Conservation (phyloP, 805 yeast genomes). For the Lachancea dasiensis region DNA sequence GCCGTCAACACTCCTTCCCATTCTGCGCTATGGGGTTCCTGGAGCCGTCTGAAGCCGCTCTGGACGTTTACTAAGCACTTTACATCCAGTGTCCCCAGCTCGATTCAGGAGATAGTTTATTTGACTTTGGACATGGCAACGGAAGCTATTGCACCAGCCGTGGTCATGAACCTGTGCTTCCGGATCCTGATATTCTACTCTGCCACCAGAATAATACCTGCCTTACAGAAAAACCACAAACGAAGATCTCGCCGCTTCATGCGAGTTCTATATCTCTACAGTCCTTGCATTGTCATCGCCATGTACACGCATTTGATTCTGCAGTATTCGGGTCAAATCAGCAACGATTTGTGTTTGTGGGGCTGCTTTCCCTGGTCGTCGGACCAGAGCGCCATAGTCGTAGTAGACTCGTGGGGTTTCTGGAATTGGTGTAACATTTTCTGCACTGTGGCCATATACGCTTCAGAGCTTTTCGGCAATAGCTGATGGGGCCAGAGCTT, state of each 20-base stretch:
- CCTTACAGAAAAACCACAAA: conserved; percentile 39
- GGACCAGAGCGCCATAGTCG: conserved; percentile 18
- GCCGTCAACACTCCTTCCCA: conserved; percentile 17
- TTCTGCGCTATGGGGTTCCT: conserved; percentile 14
- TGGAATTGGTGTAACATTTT: conserved; percentile 97
- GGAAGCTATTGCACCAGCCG: conserved; percentile 70
- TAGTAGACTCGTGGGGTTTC: conserved; percentile 78
- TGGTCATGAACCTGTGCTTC: conserved; percentile 74
- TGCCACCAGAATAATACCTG: conserved; percentile 91
- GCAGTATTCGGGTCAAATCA: conserved; percentile 76
- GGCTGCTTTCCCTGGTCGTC: conserved; percentile 31
- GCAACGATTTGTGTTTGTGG: conserved; percentile 56
- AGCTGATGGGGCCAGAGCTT: conserved; percentile 10
- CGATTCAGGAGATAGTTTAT: conserved; percentile 25
- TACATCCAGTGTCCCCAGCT: conserved; percentile 28
- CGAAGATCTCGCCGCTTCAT: conserved; percentile 34
- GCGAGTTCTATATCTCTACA: conserved; percentile 70
- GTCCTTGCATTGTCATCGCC: conserved; percentile 91
- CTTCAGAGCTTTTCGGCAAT: conserved; percentile 57
- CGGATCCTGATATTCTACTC: conserved; percentile 83
- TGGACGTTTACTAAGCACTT: conserved; percentile 28
- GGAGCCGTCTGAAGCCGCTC: conserved; percentile 22
- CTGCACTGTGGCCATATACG: conserved; percentile 71
- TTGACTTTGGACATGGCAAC: conserved; percentile 41
- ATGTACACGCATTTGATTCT: conserved; percentile 92